Evolutionary conservation across 768 basidiomycete genomes (phyloP).

Genomic region (Tephrocybe sp.): DNA sequence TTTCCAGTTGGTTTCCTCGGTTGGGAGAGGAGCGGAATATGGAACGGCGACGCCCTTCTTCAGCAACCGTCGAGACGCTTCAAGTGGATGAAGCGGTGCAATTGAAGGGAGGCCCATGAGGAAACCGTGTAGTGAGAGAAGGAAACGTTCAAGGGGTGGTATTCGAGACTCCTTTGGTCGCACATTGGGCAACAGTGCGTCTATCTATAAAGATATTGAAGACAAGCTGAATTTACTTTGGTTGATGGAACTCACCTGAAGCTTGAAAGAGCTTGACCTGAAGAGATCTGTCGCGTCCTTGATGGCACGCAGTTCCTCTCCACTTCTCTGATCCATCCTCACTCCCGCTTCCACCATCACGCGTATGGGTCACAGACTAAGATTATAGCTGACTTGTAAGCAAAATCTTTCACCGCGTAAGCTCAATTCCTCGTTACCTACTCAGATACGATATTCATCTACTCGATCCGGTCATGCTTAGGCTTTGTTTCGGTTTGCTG

Average conservation of each 20-base stretch:
- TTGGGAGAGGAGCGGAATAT: slow-evolving; percentile 66
- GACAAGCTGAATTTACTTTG: neutral
- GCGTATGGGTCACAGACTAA: no score
- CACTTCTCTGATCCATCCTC: slow-evolving; percentile 17
- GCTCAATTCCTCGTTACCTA: neutral
- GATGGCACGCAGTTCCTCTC: slow-evolving; percentile 63
- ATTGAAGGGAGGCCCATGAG: slow-evolving; percentile 59
- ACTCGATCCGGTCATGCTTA: neutral
- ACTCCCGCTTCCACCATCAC: no score
- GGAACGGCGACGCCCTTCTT: slow-evolving; percentile 62
- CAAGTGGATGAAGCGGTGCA: slow-evolving; percentile 60
- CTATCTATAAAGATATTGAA: slow-evolving; percentile 52
- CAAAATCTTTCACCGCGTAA: neutral
- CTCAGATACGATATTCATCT: neutral
- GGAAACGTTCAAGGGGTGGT: slow-evolving; percentile 63
- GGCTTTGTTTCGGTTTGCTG: neutral
- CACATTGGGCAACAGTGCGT: slow-evolving; percentile 75
- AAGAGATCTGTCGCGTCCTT: slow-evolving; percentile 75
- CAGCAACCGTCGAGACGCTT: slow-evolving; percentile 53
- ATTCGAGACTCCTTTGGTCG: slow-evolving; percentile 59
- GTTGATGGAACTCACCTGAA: slow-evolving; percentile 53
- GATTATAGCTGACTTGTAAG: neutral
- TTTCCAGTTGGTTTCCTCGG: slow-evolving; percentile 85
- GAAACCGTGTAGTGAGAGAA: slow-evolving; percentile 64
- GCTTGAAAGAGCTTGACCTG: slow-evolving; percentile 77